These are phyloP conservation scores for Canariomyces notabilis DNA, from an alignment of 2,329 filamentous ascomycete species.

Conservation along the genomic window DNA sequence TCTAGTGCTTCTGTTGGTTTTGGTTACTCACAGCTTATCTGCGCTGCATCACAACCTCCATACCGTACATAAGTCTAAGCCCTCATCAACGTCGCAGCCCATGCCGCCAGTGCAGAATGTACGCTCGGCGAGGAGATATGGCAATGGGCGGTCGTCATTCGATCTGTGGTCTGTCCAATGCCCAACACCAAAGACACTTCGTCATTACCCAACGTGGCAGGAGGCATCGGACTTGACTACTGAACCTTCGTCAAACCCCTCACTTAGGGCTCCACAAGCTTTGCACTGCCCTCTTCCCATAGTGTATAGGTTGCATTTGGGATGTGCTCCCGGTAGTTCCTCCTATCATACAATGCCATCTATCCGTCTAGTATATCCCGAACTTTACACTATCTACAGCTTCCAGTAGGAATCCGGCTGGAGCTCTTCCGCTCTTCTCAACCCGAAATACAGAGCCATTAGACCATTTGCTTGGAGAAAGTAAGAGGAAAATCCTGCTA, in stretches of 20 bases:
- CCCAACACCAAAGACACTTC: not conserved
- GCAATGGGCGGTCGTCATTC: too few species aligned
- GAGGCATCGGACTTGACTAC: not conserved
- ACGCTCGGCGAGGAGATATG: too few species aligned
- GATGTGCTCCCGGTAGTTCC: not conserved
- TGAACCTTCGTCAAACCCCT: not conserved
- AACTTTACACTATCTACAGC: conserved; percentile 12
- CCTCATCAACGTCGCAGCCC: too few species aligned
- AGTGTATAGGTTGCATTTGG: too few species aligned
- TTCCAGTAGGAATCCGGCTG: not conserved
- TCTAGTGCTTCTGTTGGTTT: too few species aligned
- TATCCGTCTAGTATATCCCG: not conserved
- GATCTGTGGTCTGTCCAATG: too few species aligned
- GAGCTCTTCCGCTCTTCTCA: conserved; percentile 4
- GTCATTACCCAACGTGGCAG: not conserved
- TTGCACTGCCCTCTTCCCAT: conserved; percentile 14
- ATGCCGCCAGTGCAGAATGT: too few species aligned
- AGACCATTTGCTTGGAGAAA: not conserved
- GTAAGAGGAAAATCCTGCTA: conserved; percentile 1
- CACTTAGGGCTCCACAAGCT: conserved; percentile 4
- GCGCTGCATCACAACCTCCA: too few species aligned
- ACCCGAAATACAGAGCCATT: not conserved
- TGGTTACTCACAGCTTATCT: too few species aligned
- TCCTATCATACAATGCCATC: conserved; percentile 3
- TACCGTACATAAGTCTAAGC: too few species aligned